phyloP scores from a whole-genome alignment of 495 filamentous ascomycete genomes.

The Penicillium antarcticum region DNA sequence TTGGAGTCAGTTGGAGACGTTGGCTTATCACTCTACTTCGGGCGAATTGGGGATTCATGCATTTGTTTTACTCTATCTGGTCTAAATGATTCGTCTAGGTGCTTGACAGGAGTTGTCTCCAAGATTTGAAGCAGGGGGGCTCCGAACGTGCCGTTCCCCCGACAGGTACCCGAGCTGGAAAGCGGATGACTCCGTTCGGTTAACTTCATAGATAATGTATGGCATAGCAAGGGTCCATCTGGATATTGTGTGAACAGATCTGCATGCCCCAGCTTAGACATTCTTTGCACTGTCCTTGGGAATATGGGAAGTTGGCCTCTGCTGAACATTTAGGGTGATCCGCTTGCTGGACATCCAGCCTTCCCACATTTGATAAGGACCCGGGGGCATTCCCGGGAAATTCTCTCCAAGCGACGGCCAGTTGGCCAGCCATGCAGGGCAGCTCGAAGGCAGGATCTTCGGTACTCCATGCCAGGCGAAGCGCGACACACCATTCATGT shows the following conservation, averaged over 20 bases:
- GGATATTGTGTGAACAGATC: not conserved
- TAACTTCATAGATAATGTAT: too few species aligned
- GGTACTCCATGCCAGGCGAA: constrained; percentile 96
- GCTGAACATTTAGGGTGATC: constrained; percentile 87
- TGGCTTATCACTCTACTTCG: not conserved
- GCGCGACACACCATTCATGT: constrained; percentile 73
- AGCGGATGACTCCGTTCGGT: too few species aligned
- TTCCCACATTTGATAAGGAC: constrained; percentile 59
- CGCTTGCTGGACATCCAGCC: constrained; percentile 84
- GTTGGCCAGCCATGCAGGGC: constrained; percentile 65
- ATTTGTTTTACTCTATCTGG: too few species aligned
- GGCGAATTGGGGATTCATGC: too few species aligned
- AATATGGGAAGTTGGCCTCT: constrained; percentile 61
- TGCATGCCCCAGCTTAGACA: not conserved
- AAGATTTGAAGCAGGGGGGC: too few species aligned
- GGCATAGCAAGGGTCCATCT: too few species aligned
- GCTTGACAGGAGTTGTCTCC: too few species aligned
- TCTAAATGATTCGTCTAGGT: too few species aligned
- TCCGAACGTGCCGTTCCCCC: too few species aligned
- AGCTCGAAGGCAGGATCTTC: constrained; percentile 71
- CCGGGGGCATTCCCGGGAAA: constrained; percentile 15
- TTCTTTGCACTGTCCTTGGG: not conserved
- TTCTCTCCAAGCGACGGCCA: constrained; percentile 62
- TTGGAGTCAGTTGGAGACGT: constrained; percentile 17
- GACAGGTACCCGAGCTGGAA: too few species aligned